Evolutionary conservation across 1,284 basidiomycete genomes (phyloP), one percentile per base, ranked within the genome.

Genomic region (Trametes polyzona): DNA sequence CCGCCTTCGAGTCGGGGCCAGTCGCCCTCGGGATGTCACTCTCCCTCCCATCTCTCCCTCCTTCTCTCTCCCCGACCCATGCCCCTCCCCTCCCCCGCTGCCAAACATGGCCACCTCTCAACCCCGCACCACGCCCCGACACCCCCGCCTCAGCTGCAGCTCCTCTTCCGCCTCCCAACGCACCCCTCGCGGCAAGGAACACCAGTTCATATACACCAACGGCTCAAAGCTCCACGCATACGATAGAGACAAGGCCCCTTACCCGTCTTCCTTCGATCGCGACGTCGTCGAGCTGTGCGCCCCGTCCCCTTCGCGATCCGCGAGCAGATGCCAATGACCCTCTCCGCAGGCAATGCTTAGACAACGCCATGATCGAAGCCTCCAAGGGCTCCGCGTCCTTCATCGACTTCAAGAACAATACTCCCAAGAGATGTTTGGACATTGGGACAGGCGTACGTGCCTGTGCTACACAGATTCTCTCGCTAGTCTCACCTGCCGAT

Each of bases 201-300:
- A 77, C 53, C 79, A 81, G 47, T 87, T 86, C 67, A 64, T 78
- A 30, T 68, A 74, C 65, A 87, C 84, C 65, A 68, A 86, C 67
- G 87, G 87, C 40, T 81, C 81, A 43, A 78, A 77, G 54, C 83
- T 87, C 51, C 88, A 90, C 69, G 76, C 80, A 8, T 85, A 84
- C 64, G 84, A 84, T 61, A 79, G 79, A 39, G 86, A 89, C 69
- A 90, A 90, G 73, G 88, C 86, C 1, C 89, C 89, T 0, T 88
- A 74, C 72, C 88, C 88, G 0, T 67, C 87, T 36, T 84, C 83
- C 17, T 90, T 89, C 68, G 83, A 89, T 69, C 77, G 77, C 55
- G 72, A 83, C 41, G 74, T 87, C 53, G 73, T 90, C 36, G 87
- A 90, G 65, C 73, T 88, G 88, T 89, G 67, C 70, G 85, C 77